These are phyloP conservation scores for Gossypium trilobum DNA, from an alignment of 441 rosid species.

Conservation along the genomic window DNA sequence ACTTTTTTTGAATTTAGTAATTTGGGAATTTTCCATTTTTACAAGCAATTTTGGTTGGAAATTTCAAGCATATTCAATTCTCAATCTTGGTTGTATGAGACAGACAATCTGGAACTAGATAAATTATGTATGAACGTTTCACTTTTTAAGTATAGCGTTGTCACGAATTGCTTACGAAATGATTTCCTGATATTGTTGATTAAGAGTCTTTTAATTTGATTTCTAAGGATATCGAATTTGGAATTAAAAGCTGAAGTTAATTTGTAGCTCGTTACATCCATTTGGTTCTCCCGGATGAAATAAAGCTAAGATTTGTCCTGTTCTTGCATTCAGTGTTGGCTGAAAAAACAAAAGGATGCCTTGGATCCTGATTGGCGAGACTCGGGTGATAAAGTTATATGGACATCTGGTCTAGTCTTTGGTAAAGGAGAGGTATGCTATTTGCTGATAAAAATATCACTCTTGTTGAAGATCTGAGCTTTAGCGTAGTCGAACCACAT, in stretches of 20 bases:
- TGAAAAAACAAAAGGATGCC: conserved; percentile 83
- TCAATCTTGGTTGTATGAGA: background rate
- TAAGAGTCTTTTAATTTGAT: background rate
- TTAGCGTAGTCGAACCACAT: background rate
- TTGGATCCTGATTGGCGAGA: conserved; percentile 60
- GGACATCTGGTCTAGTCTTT: conserved; percentile 89
- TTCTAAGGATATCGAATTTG: background rate
- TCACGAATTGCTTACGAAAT: background rate
- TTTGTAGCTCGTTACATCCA: background rate
- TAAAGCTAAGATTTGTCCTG: background rate
- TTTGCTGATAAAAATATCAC: background rate
- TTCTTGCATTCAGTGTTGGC: conserved; percentile 59
- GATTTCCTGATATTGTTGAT: background rate
- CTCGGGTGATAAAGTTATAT: conserved; percentile 46
- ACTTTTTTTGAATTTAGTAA: background rate
- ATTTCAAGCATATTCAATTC: conserved; percentile 6
- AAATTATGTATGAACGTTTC: background rate
- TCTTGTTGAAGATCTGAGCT: background rate
- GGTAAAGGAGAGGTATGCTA: conserved; percentile 74
- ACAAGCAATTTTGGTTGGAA: conserved; percentile 70
- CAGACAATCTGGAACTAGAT: background rate
- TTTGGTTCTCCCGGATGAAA: background rate
- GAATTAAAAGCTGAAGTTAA: background rate
- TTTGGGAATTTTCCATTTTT: background rate
- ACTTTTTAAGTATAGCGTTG: background rate